These are phyloP conservation scores for Hirsutella minnesotensis DNA, from an alignment of 2,329 filamentous ascomycete genomes.

Conservation along the genomic window DNA sequence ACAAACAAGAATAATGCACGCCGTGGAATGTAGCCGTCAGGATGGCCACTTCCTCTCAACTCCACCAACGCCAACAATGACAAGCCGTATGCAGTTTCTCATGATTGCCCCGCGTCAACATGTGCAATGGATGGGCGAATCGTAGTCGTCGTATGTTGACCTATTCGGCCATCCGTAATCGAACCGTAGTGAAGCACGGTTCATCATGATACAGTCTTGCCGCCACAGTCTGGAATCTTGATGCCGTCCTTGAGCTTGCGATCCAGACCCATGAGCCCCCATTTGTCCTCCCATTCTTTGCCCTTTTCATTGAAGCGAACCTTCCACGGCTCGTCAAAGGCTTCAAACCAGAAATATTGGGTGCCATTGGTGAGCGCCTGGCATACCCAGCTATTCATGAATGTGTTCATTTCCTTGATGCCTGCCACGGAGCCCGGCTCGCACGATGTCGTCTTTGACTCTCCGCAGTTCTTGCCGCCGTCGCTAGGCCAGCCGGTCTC, in stretches of 20 bases:
- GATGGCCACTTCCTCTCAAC: not conserved
- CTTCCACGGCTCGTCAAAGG: constrained; percentile 97
- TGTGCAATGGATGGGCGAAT: no score
- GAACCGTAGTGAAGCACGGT: not conserved
- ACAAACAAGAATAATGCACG: no score
- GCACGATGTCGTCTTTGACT: constrained; percentile 21
- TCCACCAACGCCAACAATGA: not conserved
- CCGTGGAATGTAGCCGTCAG: not conserved
- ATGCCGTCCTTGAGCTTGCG: constrained; percentile 75
- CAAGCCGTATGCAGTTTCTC: not conserved
- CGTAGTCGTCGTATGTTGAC: no score
- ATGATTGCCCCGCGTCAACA: not conserved
- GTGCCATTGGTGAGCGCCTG: constrained; percentile 68
- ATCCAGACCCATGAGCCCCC: constrained; percentile 81
- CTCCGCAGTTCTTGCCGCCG: constrained; percentile 70
- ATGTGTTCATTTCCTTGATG: constrained; percentile 69
- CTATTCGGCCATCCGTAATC: no score
- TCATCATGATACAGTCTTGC: constrained; percentile 43
- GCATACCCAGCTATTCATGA: constrained; percentile 81
- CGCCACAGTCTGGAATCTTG: constrained; percentile 77
- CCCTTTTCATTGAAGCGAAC: constrained; percentile 53
- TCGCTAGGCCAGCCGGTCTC: constrained; percentile 86
- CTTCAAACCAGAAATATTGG: constrained; percentile 95
- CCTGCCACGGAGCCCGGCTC: constrained; percentile 62
- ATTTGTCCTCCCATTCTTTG: constrained; percentile 87